These are phyloP conservation scores for Sarocladium oryzae DNA, from an alignment of 2,329 filamentous ascomycete genomes.

Conservation along the genomic window DNA sequence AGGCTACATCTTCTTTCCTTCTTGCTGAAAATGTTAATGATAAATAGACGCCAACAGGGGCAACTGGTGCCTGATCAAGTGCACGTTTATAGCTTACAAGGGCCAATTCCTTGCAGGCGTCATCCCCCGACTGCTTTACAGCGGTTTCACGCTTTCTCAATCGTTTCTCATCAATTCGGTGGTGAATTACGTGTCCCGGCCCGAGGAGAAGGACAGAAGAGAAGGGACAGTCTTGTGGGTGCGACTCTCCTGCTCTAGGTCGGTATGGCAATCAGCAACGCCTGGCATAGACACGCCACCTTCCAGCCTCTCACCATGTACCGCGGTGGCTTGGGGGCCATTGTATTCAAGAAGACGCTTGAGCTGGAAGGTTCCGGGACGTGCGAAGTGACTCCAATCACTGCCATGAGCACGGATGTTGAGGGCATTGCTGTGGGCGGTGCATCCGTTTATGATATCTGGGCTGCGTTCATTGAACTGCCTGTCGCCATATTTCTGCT, in stretches of 20 bases:
- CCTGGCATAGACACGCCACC: constrained; percentile 27
- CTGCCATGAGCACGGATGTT: constrained; percentile 41
- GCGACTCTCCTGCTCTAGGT: constrained; percentile 34
- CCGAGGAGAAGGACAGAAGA: constrained; percentile 18
- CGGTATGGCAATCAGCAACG: constrained; percentile 31
- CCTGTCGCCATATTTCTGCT: constrained; percentile 30
- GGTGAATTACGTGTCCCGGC: constrained; percentile 23
- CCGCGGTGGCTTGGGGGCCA: constrained; percentile 29
- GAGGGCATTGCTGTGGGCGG: constrained; percentile 25
- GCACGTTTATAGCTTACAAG: constrained; percentile 21
- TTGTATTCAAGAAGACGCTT: constrained; percentile 44
- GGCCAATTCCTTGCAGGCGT: constrained; percentile 25
- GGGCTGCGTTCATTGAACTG: constrained; percentile 31
- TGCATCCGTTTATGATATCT: constrained; percentile 27
- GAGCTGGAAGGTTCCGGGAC: constrained; percentile 22
- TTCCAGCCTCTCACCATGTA: constrained; percentile 30
- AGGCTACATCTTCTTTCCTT: too few relatives aligned
- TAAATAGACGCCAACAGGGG: constrained; percentile 14
- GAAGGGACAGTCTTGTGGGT: constrained; percentile 31
- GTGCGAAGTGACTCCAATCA: constrained; percentile 32
- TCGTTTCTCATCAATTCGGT: constrained; percentile 36
- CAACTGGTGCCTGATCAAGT: constrained; percentile 19
- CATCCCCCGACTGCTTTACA: constrained; percentile 29
- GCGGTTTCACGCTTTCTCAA: constrained; percentile 37
- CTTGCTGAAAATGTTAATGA: too few relatives aligned